A percentile compares a stretch with the other conserved stretches of the same genome.
phyloP scores from a whole-genome alignment of 2,329 filamentous ascomycete genomes.

The Thielaviopsis cerberus region DNA sequence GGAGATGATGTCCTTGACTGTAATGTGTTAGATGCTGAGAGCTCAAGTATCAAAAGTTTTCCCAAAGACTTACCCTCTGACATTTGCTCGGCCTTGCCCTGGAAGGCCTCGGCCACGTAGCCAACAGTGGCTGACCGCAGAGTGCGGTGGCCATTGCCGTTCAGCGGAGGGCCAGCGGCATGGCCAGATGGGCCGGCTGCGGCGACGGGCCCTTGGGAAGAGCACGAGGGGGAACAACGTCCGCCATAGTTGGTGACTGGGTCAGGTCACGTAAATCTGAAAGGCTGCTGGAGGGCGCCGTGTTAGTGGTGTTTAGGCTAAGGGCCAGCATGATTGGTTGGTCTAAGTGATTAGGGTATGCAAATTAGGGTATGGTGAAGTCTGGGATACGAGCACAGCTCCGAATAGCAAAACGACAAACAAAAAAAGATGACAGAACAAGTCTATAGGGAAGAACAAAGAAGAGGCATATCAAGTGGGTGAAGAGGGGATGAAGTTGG shows the following conservation, averaged over 20 bases:
- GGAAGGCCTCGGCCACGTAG: constrained; percentile 86
- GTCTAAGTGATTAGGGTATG: background rate
- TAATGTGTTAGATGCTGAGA: background rate
- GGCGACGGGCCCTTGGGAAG: constrained; percentile 42
- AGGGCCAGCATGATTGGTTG: constrained; percentile 23
- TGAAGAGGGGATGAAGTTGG: background rate
- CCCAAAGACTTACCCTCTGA: constrained; percentile 38
- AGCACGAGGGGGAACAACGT: constrained; percentile 7
- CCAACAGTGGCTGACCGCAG: constrained; percentile 79
- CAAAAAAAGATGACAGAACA: background rate
- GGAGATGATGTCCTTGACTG: constrained; percentile 65
- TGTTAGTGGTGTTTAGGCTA: constrained; percentile 23
- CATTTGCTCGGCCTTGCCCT: constrained; percentile 85
- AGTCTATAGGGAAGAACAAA: background rate
- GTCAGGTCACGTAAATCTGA: constrained; percentile 26
- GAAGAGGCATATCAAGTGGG: background rate
- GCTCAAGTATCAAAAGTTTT: background rate
- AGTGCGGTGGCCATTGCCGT: constrained; percentile 48
- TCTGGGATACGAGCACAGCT: background rate
- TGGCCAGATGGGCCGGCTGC: constrained; percentile 67
- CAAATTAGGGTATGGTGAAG: background rate
- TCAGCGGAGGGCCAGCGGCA: constrained; percentile 37
- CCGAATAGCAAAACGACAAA: background rate
- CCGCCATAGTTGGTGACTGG: constrained; percentile 16
- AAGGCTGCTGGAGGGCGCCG: constrained; percentile 23